Conservation (phyloP, 2,329 filamentous ascomycete genomes). For the Beauveria sp. region DNA sequence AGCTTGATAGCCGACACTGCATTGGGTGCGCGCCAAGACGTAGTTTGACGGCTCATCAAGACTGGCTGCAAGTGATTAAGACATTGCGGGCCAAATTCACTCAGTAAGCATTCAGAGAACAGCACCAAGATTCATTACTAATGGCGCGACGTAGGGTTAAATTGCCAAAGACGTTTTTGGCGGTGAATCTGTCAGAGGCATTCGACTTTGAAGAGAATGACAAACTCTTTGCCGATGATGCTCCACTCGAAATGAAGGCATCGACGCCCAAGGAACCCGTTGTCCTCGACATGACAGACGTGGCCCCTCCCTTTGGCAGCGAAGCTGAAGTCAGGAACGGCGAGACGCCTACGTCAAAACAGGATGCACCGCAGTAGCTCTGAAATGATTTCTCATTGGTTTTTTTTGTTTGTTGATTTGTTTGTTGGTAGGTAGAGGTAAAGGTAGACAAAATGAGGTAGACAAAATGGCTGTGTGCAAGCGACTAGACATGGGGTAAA, state of each 20-base stretch:
- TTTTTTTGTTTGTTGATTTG: not conserved
- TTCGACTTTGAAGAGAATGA: constrained; percentile 53
- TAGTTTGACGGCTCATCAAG: constrained; percentile 80
- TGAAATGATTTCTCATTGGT: not conserved
- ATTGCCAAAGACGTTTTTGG: constrained; percentile 57
- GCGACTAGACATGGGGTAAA: not conserved
- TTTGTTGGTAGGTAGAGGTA: not conserved
- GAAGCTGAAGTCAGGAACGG: not conserved
- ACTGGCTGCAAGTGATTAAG: constrained; percentile 97
- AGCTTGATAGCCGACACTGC: constrained; percentile 91
- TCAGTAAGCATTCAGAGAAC: constrained; percentile 52
- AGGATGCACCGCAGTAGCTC: not conserved
- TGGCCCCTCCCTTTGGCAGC: not conserved
- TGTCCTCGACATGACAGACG: not conserved
- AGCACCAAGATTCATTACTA: not conserved
- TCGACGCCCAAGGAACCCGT: constrained; percentile 21
- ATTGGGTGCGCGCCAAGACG: constrained; percentile 90
- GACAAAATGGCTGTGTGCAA: not conserved
- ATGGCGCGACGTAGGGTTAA: constrained; percentile 43
- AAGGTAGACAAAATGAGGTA: not conserved
- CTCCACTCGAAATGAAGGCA: constrained; percentile 41
- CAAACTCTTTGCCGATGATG: constrained; percentile 39
- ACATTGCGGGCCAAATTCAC: constrained; percentile 92
- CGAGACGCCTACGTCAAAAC: not conserved
- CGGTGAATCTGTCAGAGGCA: constrained; percentile 56